Conservation (phyloP, 2,329 filamentous ascomycete genomes). For the Penicillium fuscoglaucum region DNA sequence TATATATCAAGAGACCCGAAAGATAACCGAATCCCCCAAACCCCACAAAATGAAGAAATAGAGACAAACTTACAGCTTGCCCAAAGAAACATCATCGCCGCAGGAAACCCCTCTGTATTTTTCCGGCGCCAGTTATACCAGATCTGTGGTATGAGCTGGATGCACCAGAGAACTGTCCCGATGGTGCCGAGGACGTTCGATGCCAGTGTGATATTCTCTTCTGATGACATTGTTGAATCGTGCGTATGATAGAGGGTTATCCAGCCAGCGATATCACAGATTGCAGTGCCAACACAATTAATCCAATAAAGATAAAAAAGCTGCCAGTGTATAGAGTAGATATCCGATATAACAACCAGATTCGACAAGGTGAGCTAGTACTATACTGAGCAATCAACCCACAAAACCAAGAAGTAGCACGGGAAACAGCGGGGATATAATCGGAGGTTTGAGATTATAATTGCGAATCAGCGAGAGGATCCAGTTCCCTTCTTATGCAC, state of each 20-base stretch:
- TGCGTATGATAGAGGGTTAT: background rate
- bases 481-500: background rate
- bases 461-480: background rate
- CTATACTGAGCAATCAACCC: no score
- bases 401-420: background rate
- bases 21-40: background rate
- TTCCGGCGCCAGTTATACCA: slow-evolving; percentile 64
- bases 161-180: slow-evolving; percentile 44
- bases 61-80: slow-evolving; percentile 48
- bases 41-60: background rate
- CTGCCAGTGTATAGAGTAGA: no score
- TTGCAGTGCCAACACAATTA: no score
- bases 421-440: background rate
- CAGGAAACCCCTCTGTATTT: slow-evolving; percentile 61
- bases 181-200: slow-evolving; percentile 45
- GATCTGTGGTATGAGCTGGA: slow-evolving; percentile 50
- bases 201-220: slow-evolving; percentile 33
- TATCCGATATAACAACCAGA: no score
- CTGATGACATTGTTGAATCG: slow-evolving; percentile 3
- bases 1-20: background rate
- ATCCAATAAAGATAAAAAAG: no score
- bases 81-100: slow-evolving; percentile 64
- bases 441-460: background rate
- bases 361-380: no score
- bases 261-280: no score